Evolutionary conservation across 768 basidiomycete genomes (phyloP), one percentile per base, ranked within the genome.

Genomic region (Pulveroboletus sp.): DNA sequence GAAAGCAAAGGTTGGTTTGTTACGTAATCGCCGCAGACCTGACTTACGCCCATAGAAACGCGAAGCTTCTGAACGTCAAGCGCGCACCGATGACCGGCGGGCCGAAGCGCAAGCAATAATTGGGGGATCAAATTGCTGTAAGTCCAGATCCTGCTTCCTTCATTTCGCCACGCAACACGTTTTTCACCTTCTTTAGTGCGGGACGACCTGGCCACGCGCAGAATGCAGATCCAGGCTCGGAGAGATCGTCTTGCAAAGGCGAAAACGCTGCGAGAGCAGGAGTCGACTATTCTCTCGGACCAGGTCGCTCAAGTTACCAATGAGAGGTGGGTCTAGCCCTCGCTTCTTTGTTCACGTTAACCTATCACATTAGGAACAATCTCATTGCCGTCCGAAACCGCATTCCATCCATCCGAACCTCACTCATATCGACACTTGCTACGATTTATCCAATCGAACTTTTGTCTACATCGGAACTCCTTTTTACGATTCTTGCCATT

Each of bases 391-490:
- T 88, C 48, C 76, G 70, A 41, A 70, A 70, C 38, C 73, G 69
- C 40, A 69, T 90, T 47, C 59, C 71, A 6, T 72, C 78, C 19
- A 77, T 75, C 40, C 80, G 84, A 48, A 83, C 79, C 29, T 77
- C 78, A 7, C 77, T 90, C 43, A 72, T 93, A 50, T 82, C 85
- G 16, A 78, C 76, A 12, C 77, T 97, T 38, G 81, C 87, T 34
- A 71, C 74, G 12, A 85, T 95, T 57, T 97, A 86, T 67, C 94
- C 94, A 20, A 95, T 99, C 58, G 88, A 91, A 45, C 83, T 95
- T 16, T 75, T 84, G 40, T 87, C 87, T 11, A 75, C 93, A 12
- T 81, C 89, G 5, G 85, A 92, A 58, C 74, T 98, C n/a, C 79
- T 97, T 24, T 99, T 88, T 66, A 83, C 88, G 12, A 90, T 99